Evolutionary conservation across 345 rosid species (phyloP).

Genomic region (Combretum micranthum): DNA sequence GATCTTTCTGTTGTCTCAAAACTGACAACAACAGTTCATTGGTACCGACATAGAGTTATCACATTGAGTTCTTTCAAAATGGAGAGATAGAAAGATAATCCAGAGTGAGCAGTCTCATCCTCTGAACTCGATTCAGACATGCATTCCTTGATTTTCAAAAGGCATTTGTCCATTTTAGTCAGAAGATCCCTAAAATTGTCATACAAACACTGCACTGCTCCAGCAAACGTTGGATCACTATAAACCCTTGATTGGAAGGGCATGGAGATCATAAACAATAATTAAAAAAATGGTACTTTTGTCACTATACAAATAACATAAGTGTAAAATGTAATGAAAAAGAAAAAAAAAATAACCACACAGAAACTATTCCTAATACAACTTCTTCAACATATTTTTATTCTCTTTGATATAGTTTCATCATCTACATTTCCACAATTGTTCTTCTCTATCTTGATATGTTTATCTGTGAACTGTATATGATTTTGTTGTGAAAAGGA

Average conservation of each 20-base stretch:
- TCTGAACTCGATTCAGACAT: conserved; percentile 29
- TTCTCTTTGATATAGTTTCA: too few species aligned
- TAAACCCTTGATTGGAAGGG: conserved; percentile 30
- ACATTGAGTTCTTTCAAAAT: conserved; percentile 63
- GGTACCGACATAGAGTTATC: conserved; percentile 49
- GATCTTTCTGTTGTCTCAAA: conserved; percentile 36
- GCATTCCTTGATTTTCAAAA: conserved; percentile 32
- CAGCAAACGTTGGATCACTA: conserved; percentile 16
- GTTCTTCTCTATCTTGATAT: too few species aligned
- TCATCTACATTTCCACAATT: too few species aligned
- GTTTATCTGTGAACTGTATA: too few species aligned
- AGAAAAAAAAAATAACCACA: too few species aligned
- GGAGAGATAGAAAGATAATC: conserved; percentile 60
- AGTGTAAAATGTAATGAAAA: too few species aligned
- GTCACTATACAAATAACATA: too few species aligned
- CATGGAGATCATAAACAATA: conserved; percentile 29
- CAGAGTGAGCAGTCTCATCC: conserved; percentile 25
- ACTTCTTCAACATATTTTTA: too few species aligned
- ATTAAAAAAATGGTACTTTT: too few species aligned
- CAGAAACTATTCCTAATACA: too few species aligned
- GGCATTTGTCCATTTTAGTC: conserved; percentile 47
- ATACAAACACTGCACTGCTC: conserved; percentile 44
- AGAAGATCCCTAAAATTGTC: conserved; percentile 33
- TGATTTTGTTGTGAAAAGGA: too few species aligned
- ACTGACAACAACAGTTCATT: conserved; percentile 43